Base-by-base conservation (phyloP, 208 protist genomes). In the Acanthamoeba royreba region DNA sequence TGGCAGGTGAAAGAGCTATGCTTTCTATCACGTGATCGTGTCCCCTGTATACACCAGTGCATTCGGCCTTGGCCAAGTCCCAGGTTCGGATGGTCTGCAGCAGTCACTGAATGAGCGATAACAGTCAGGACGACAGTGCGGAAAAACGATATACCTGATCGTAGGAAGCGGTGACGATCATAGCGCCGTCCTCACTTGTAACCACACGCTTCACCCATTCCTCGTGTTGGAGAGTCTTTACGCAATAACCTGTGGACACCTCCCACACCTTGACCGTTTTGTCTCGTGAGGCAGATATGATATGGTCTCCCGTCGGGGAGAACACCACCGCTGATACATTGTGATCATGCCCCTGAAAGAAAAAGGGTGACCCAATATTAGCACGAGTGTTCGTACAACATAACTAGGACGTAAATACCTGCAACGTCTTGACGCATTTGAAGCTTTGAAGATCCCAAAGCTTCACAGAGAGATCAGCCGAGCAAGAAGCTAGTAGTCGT, bases 341-440 rank as follows among this genome's bases (percentile, higher is more conserved):
- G 77, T 97, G 97, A 33, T 97, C 97, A 66, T 97, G 97, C 1
- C 97, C 96, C 66, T 94, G 85, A 8, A 95, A n/a, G n/a, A n/a
- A n/a, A n/a, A n/a, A n/a, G n/a, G n/a, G n/a, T n/a, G n/a, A n/a
- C n/a, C n/a, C n/a, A n/a, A n/a, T n/a, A n/a, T n/a, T n/a, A n/a
- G n/a, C n/a, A n/a, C n/a, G n/a, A n/a, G n/a, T n/a, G n/a, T n/a
- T n/a, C n/a, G n/a, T n/a, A n/a, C n/a, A n/a, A n/a, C n/a, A n/a
- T n/a, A n/a, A n/a, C n/a, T n/a, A n/a, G n/a, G n/a, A n/a, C n/a
- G n/a, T n/a, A n/a, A n/a, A n/a, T 33, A 72, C 63, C 63, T 74
- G 63, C 63, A 74, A 28, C 43, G 95, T 96, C 61, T 96, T 95
- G 4, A 92, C 35, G 28, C 92, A 95, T n/a, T 95, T 89, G 61